Base-by-base conservation (phyloP, 768 basidiomycete species). In the Erythrobasidium yunnanense region DNA sequence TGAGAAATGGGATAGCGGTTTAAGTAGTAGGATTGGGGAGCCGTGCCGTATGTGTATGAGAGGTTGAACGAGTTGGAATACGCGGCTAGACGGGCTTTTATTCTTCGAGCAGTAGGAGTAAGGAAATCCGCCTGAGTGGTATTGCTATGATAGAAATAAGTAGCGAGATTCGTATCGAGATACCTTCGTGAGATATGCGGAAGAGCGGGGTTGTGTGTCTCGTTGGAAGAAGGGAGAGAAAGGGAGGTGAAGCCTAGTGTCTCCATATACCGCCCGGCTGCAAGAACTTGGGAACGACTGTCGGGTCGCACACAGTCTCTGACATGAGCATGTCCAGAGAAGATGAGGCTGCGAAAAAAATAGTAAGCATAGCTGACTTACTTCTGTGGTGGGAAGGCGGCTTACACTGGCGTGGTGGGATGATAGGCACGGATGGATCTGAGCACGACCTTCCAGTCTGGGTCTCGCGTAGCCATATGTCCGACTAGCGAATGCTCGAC, bases 191-290 rank as follows among this genome's bases (percentile, higher is more conserved):
- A 32, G 42, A 46, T 20, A 4, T 58, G 38, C 17, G 45, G 45
- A 7, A 45, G 53, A 20, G 23, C 77, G 62, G 76, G 30, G 6
- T 38, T 33, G 1, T 42, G 11, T 11, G 38, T 11, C 11, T 11
- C n/a, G n/a, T 13, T 34, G 8, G 1, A 17, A 6, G 76, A 79
- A 45, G 1, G 51, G n/a, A 47, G n/a, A 25, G 34, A 15, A 46
- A 58, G 38, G 38, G 38, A 42, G 79, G 87, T 77, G 82, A 84
- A 88, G 7, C 88, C 89, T 58, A 92, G 78, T 8, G 90, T 95
- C 77, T 95, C 91, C 85, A 93, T 87, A 74, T 92, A 93, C 23
- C 88, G 79, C 18, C 91, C 87, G 69, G 87, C 86, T 72, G 89
- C 87, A 67, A 91, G 74, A 1, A 85, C 79, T 79, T 90, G 88